Conservation (phyloP, 148 eudicot genomes). For the Persicaria maculosa region DNA sequence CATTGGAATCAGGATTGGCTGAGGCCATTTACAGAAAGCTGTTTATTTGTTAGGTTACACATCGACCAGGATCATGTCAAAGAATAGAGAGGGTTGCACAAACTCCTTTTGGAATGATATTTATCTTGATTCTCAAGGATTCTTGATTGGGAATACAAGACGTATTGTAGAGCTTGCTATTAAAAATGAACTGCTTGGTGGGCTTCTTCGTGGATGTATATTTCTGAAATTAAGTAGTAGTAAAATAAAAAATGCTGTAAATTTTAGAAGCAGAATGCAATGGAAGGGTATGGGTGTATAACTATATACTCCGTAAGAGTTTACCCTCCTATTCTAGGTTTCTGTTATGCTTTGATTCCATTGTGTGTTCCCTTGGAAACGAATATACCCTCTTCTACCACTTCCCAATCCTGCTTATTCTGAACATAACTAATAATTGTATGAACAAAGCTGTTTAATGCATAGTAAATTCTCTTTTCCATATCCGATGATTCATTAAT, state of each 20-base stretch:
- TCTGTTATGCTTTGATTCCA: background rate
- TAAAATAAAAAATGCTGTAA: background rate
- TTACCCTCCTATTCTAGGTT: background rate
- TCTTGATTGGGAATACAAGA: background rate
- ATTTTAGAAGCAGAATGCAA: background rate
- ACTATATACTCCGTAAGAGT: background rate
- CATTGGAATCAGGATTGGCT: background rate
- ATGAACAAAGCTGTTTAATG: background rate
- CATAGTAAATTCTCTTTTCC: background rate
- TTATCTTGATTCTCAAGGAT: background rate
- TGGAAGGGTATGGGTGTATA: background rate
- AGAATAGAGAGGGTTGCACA: background rate
- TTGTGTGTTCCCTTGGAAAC: background rate
- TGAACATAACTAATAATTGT: background rate
- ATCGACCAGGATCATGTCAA: background rate
- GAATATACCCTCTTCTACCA: background rate
- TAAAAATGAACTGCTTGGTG: background rate
- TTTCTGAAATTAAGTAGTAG: background rate
- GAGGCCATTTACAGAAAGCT: background rate
- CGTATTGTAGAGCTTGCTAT: background rate
- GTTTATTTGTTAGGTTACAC: background rate
- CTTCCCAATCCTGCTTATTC: background rate
- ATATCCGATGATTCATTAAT: background rate
- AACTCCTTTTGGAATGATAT: background rate
- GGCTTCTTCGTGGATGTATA: background rate